A percentile compares a stretch with the other conserved stretches of the same genome.
These are phyloP conservation scores for Auriculariales sp. DNA, from an alignment of 768 basidiomycete genomes.

Conservation along the genomic window DNA sequence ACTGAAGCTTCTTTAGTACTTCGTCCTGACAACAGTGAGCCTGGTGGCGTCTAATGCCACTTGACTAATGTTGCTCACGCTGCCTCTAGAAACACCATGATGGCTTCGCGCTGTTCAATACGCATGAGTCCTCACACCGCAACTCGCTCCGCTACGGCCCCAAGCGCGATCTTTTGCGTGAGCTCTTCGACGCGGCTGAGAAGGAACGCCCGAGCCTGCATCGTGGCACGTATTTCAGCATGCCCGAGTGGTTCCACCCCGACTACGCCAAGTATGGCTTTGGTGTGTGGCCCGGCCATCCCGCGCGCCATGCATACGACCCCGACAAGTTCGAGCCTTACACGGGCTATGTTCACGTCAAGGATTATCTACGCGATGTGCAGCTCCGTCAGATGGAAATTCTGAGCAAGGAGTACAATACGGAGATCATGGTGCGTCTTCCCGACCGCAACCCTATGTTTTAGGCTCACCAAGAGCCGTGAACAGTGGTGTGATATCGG, in stretches of 20 bases:
- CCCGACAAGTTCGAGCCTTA: conserved; percentile 34
- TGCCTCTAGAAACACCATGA: conserved; percentile 45
- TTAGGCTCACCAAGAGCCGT: conserved; percentile 8
- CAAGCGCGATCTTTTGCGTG: conserved; percentile 34
- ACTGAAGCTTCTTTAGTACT: no score
- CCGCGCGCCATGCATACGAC: conserved; percentile 38
- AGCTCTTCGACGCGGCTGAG: conserved; percentile 35
- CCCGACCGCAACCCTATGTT: neutral
- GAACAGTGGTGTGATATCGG: conserved; percentile 43
- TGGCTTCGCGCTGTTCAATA: conserved; percentile 42
- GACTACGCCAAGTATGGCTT: conserved; percentile 37
- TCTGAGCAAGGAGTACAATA: conserved; percentile 30
- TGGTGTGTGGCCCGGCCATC: conserved; percentile 34
- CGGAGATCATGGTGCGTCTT: conserved; percentile 36
- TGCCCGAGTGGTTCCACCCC: conserved; percentile 45
- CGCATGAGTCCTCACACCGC: conserved; percentile 35
- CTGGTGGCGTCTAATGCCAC: neutral
- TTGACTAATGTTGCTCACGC: neutral
- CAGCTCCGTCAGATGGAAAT: conserved; percentile 38
- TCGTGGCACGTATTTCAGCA: conserved; percentile 42
- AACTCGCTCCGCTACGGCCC: conserved; percentile 35
- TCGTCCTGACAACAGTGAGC: conserved; percentile 38
- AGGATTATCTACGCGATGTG: conserved; percentile 36
- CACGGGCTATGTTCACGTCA: conserved; percentile 33
- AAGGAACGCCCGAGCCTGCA: conserved; percentile 33